These are phyloP conservation scores for Saccharomycopsis schoenii DNA, from an alignment of 805 yeast species.

Conservation along the genomic window DNA sequence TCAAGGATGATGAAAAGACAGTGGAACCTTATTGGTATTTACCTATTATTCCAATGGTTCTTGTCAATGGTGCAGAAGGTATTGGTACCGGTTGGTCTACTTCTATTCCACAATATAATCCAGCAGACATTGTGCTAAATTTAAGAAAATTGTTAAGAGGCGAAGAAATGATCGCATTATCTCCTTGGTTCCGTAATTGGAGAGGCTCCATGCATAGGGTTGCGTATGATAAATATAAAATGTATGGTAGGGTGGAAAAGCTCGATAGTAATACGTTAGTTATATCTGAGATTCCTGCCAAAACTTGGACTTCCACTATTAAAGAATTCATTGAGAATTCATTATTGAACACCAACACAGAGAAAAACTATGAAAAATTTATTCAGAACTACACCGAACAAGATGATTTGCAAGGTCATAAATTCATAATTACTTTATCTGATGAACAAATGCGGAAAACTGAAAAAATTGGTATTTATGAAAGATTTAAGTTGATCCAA, in stretches of 20 bases:
- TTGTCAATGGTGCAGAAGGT: constrained; percentile 95
- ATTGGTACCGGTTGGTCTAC: constrained; percentile 99
- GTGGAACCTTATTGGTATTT: constrained; percentile 95
- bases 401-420: constrained; percentile 63
- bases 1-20: constrained; percentile 86
- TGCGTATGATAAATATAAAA: constrained; percentile 58
- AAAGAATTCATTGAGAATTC: constrained; percentile 55
- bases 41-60: constrained; percentile 90
- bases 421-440: constrained; percentile 65
- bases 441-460: constrained; percentile 81
- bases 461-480: constrained; percentile 63
- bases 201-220: constrained; percentile 64
- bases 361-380: constrained; percentile 34
- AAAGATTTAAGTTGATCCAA: constrained; percentile 69
- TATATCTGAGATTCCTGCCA: constrained; percentile 87
- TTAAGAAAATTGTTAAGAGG: constrained; percentile 63
- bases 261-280: constrained; percentile 71
- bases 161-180: constrained; percentile 60
- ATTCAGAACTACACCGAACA: constrained; percentile 43
- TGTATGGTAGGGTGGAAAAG: constrained; percentile 75
- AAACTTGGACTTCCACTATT: constrained; percentile 85
- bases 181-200: constrained; percentile 97
- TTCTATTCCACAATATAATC: constrained; percentile 82
- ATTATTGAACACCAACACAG: constrained; percentile 42
- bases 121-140: constrained; percentile 69